Conservation (phyloP, 2,329 filamentous ascomycete species). For the Arthrobotrys sphaeroides region DNA sequence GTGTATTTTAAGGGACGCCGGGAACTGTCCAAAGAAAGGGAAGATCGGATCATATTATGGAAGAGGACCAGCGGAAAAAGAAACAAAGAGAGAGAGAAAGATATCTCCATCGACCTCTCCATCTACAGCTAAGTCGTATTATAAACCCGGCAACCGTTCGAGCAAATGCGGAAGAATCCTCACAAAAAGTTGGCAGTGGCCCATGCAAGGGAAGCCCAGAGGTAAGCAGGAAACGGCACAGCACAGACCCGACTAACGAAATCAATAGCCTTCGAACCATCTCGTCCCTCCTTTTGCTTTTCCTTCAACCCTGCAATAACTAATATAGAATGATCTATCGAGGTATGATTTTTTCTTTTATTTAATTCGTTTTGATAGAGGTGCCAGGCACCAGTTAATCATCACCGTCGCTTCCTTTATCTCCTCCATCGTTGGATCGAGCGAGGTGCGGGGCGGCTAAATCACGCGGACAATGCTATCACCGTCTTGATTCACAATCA, state of each 20-base stretch:
- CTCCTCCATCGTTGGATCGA: constrained; percentile 9
- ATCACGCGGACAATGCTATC: constrained; percentile 28
- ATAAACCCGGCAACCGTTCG: constrained; percentile 9
- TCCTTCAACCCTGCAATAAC: too few species aligned
- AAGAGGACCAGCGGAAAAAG: background rate
- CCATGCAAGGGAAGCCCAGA: constrained; percentile 46
- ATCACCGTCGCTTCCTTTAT: constrained; percentile 6
- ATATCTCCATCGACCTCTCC: too few species aligned
- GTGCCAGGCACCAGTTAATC: constrained; percentile 13
- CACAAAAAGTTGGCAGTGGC: constrained; percentile 42
- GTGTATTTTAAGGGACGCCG: background rate
- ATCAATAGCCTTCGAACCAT: too few species aligned
- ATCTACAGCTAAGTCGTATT: constrained; percentile 1
- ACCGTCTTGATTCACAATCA: constrained; percentile 5
- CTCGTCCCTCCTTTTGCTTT: background rate
- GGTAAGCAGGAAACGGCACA: constrained; percentile 47
- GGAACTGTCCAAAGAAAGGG: constrained; percentile 13
- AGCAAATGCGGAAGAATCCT: constrained; percentile 52
- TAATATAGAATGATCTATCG: too few species aligned
- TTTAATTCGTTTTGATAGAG: background rate
- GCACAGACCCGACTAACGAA: constrained; percentile 21
- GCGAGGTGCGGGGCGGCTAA: constrained; percentile 27
- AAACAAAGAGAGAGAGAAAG: background rate
- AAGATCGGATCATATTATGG: constrained; percentile 39
- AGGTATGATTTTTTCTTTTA: background rate